Conservation (phyloP, 2,329 filamentous ascomycete genomes). For the Thielaviopsis ethacetica region DNA sequence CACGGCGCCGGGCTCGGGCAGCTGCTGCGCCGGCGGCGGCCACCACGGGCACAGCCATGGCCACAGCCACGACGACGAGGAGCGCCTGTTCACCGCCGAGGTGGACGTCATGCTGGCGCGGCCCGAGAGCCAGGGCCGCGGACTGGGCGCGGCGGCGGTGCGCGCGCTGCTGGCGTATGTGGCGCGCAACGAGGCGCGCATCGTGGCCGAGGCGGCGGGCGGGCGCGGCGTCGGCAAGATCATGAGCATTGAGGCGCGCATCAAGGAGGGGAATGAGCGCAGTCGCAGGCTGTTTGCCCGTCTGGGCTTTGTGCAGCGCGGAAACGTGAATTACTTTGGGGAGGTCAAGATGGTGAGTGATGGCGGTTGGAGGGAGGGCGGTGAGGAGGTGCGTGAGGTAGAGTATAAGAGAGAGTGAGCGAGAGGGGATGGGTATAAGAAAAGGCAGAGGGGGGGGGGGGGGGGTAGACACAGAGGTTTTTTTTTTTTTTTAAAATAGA, state of each 20-base stretch:
- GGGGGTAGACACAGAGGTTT: too few relatives aligned
- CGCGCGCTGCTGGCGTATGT: conserved; percentile 56
- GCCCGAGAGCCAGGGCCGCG: conserved; percentile 37
- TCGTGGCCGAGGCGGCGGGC: conserved; percentile 32
- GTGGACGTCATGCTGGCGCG: conserved; percentile 76
- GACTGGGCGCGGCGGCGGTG: conserved; percentile 50
- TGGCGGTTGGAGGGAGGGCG: conserved; percentile 10
- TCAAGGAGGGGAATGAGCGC: conserved; percentile 35
- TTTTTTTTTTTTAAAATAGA: too few relatives aligned
- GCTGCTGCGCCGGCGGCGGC: conserved; percentile 16
- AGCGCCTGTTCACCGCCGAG: conserved; percentile 41
- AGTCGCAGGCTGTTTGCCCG: conserved; percentile 35
- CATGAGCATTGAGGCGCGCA: conserved; percentile 40
- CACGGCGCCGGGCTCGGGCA: conserved; percentile 1
- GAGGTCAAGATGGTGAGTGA: conserved; percentile 29
- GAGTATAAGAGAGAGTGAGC: not conserved
- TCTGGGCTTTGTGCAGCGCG: conserved; percentile 35
- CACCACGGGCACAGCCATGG: conserved; percentile 4
- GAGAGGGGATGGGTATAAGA: too few relatives aligned
- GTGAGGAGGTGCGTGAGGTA: conserved; percentile 4
- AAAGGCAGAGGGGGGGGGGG: too few relatives aligned
- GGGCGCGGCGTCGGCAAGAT: conserved; percentile 17
- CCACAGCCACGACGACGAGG: not conserved
- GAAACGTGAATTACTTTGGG: conserved; percentile 41
- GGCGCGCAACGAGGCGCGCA: conserved; percentile 28